phyloP scores from a whole-genome alignment of 331 rosid genomes.

The Erythrophleum ivorense region DNA sequence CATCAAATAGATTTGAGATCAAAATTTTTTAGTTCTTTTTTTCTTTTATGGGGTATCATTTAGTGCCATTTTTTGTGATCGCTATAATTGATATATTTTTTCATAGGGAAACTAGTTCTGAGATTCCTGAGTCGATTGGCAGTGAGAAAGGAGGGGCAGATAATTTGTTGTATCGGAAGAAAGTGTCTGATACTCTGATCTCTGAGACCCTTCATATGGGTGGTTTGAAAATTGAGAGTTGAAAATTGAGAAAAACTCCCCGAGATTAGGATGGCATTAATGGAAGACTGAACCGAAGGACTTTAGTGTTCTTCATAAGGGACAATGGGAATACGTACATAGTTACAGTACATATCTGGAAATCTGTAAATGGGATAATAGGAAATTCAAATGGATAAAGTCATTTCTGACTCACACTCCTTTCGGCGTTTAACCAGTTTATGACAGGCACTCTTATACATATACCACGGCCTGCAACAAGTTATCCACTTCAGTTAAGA shows the following conservation, averaged over 20 bases:
- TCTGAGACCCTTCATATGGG: background rate
- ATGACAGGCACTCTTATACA: background rate
- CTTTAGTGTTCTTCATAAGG: background rate
- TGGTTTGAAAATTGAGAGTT: background rate
- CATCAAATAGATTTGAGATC: background rate
- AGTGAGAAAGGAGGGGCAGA: background rate
- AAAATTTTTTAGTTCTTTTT: background rate
- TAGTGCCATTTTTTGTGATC: background rate
- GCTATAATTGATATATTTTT: background rate
- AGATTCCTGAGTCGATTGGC: background rate
- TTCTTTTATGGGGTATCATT: background rate
- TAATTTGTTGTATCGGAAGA: background rate
- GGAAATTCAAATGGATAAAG: slow-evolving; percentile 35
- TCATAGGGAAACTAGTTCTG: background rate
- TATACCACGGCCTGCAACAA: background rate
- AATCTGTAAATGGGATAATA: background rate
- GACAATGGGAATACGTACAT: background rate
- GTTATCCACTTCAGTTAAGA: background rate
- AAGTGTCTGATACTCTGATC: background rate
- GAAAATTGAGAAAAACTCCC: background rate
- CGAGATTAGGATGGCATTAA: background rate
- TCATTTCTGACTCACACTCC: slow-evolving; percentile 21
- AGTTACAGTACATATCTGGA: slow-evolving; percentile 15
- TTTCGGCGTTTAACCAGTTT: slow-evolving; percentile 1
- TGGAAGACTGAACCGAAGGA: no score